phyloP scores from a whole-genome alignment of 2,329 filamentous ascomycete genomes.

The Fusarium compactum region DNA sequence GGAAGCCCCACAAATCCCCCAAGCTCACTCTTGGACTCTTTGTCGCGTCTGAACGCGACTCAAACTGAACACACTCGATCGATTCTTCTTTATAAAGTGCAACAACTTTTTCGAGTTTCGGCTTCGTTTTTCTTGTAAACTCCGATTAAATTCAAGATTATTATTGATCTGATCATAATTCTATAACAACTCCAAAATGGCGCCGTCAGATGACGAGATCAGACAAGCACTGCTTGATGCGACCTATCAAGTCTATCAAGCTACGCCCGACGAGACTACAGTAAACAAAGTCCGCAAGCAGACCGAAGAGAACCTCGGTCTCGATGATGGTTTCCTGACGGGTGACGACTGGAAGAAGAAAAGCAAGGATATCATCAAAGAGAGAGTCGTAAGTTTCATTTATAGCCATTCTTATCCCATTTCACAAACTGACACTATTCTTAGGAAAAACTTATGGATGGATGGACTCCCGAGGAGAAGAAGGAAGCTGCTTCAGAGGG shows the following conservation, averaged over 20 bases:
- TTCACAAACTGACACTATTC: slow-evolving; percentile 4
- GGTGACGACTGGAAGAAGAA: slow-evolving; percentile 66
- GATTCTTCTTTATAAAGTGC: slow-evolving; percentile 4
- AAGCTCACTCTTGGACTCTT: slow-evolving; percentile 15
- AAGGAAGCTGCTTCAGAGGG: slow-evolving; percentile 43
- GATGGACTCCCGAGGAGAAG: slow-evolving; percentile 49
- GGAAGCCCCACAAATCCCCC: slow-evolving; percentile 26
- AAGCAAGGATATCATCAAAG: slow-evolving; percentile 69
- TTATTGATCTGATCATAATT: background rate
- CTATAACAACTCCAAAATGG: slow-evolving; percentile 49
- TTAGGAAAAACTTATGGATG: slow-evolving; percentile 54
- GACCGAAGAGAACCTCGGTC: slow-evolving; percentile 61
- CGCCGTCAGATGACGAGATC: slow-evolving; percentile 57
- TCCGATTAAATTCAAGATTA: background rate
- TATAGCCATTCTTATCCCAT: background rate
- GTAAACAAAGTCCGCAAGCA: slow-evolving; percentile 69
- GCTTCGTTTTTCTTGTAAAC: background rate
- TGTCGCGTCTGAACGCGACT: slow-evolving; percentile 41
- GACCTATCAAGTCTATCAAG: slow-evolving; percentile 60
- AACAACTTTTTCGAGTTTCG: background rate
- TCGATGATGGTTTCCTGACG: slow-evolving; percentile 65
- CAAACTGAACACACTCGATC: slow-evolving; percentile 22
- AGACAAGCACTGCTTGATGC: slow-evolving; percentile 61
- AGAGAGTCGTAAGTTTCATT: slow-evolving; percentile 61
- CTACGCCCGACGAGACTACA: slow-evolving; percentile 61